Conservation (phyloP, 805 yeast genomes). For the Kodamaea laetipori region DNA sequence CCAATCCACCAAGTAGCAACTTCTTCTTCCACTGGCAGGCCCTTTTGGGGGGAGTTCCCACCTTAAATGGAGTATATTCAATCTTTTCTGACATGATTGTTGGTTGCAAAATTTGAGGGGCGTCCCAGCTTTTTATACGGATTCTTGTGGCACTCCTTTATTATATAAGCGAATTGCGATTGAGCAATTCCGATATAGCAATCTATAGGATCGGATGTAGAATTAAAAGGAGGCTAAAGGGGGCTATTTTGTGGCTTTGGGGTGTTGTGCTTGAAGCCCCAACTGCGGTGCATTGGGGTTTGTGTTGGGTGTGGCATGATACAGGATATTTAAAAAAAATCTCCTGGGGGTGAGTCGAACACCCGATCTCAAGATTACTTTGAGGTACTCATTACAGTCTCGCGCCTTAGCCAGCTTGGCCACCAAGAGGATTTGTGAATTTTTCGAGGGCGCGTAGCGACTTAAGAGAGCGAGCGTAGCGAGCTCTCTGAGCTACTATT, state of each 20-base stretch:
- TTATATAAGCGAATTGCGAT: no score
- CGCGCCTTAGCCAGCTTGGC: constrained; percentile 55
- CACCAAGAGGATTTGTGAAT: constrained; percentile 36
- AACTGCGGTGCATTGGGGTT: no score
- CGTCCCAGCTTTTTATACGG: neutral
- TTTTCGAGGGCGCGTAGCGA: no score
- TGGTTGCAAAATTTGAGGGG: constrained; percentile 1
- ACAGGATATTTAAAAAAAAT: constrained; percentile 24
- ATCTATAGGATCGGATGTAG: no score
- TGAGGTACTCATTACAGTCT: constrained; percentile 34
- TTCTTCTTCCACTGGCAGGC: constrained; percentile 3
- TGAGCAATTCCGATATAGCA: no score
- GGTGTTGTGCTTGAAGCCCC: no score
- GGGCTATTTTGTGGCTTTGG: no score
- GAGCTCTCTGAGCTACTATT: no score
- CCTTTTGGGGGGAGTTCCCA: neutral
- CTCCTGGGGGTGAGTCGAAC: constrained; percentile 54
- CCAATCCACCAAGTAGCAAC: constrained; percentile 1
- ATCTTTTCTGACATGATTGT: constrained; percentile 9
- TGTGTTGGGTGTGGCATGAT: no score
- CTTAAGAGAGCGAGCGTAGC: no score
- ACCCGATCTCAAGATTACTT: constrained; percentile 48
- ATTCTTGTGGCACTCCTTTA: neutral
- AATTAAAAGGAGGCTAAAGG: no score
- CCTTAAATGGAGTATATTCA: constrained; percentile 9